Percentiles rank a stretch among this genome's conserved stretches.
Conservation (phyloP, 352 stramenopile species). For the Peronospora tabacina region DNA sequence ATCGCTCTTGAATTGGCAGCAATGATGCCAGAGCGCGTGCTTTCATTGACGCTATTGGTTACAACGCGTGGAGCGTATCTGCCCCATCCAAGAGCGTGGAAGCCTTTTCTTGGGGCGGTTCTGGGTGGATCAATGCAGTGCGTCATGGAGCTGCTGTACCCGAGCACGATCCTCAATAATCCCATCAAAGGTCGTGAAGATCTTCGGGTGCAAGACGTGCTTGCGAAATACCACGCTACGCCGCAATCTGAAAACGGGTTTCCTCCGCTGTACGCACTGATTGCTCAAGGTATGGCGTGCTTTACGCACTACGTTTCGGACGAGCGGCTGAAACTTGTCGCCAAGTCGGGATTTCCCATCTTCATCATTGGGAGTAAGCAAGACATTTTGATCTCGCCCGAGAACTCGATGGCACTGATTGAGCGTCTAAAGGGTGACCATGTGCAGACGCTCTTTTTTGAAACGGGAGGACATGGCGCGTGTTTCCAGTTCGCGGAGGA, state of each 20-base stretch:
- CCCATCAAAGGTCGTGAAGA: constrained; percentile 22
- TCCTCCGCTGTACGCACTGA: constrained; percentile 27
- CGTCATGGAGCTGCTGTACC: constrained; percentile 29
- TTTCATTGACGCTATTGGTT: constrained; percentile 31
- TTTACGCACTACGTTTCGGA: constrained; percentile 47
- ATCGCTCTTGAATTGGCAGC: constrained; percentile 36
- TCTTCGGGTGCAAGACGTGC: constrained; percentile 26
- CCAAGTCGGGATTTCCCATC: constrained; percentile 37
- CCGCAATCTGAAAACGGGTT: constrained; percentile 15
- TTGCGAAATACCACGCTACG: constrained; percentile 33
- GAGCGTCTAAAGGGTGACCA: constrained; percentile 25
- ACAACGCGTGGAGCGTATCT: constrained; percentile 28
- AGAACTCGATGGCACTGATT: constrained; percentile 29
- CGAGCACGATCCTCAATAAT: constrained; percentile 18
- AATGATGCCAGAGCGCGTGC: constrained; percentile 23
- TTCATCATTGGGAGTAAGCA: constrained; percentile 41
- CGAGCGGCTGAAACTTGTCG: constrained; percentile 33
- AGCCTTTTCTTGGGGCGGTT: constrained; percentile 22
- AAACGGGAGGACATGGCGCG: constrained; percentile 29
- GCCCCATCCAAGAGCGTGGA: constrained; percentile 25
- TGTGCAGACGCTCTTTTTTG: constrained; percentile 27
- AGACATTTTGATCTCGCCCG: constrained; percentile 38
- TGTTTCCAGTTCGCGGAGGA: constrained; percentile 34
- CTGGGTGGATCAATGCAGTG: constrained; percentile 22
- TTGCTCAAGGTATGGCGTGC: constrained; percentile 42